Conservation (phyloP, 192 early-diverging fungal genomes). For the Umbelopsis ramanniana region DNA sequence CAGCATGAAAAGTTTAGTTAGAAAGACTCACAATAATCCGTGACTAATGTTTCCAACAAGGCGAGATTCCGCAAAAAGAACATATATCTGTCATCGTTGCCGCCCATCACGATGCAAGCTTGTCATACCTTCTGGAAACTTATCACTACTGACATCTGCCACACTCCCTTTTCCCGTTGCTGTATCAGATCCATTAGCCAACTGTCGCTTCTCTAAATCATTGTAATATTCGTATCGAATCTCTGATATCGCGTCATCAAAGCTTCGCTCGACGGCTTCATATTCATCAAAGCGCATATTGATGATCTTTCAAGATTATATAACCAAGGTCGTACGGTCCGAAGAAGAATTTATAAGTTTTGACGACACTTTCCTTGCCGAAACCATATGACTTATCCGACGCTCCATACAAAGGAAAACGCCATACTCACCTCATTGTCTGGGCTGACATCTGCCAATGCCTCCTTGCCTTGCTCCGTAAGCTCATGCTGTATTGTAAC, state of each 20-base stretch:
- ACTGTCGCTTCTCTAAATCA: conserved; percentile 14
- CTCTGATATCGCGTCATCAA: conserved; percentile 32
- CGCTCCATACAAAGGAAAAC: not conserved
- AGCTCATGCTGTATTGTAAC: conserved; percentile 12
- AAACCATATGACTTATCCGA: not conserved
- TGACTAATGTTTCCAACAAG: not conserved
- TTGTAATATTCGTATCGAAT: conserved; percentile 25
- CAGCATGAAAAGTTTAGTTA: not conserved
- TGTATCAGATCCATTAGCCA: not conserved
- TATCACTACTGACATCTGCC: not conserved
- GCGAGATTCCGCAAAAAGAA: not conserved
- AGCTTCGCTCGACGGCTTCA: conserved; percentile 29
- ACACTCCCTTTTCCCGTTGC: not conserved
- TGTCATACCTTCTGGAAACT: not conserved
- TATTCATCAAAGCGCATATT: conserved; percentile 30
- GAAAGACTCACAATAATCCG: too few relatives aligned
- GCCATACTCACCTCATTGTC: conserved; percentile 28
- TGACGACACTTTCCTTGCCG: not conserved
- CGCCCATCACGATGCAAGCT: not conserved
- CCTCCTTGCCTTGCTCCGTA: conserved; percentile 19
- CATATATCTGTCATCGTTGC: not conserved
- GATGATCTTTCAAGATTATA: conserved; percentile 27
- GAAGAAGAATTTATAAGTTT: conserved; percentile 1
- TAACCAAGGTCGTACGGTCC: not conserved
- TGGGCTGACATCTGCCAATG: conserved; percentile 26